Conservation (phyloP, 805 yeast species). For the Lipomyces chichibuensis region DNA sequence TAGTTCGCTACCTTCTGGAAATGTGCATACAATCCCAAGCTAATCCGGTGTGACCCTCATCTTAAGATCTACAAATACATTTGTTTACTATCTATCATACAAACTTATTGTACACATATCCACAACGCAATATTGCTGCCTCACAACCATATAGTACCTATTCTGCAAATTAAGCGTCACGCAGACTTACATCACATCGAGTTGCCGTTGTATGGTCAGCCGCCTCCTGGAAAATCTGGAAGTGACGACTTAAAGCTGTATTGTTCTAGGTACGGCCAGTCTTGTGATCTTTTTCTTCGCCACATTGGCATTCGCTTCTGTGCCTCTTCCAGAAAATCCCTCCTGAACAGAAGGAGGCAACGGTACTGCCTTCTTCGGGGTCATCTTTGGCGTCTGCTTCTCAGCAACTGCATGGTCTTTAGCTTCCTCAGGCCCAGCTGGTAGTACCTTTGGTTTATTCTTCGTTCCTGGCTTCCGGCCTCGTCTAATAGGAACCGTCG, state of each 20-base stretch:
- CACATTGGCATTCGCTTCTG: neutral
- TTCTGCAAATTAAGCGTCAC: neutral
- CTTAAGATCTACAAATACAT: neutral
- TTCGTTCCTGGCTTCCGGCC: constrained; percentile 4
- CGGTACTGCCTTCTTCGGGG: neutral
- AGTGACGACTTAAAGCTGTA: neutral
- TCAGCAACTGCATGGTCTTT: neutral
- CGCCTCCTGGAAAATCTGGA: neutral
- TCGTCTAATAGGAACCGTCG: neutral
- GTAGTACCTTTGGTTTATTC: neutral
- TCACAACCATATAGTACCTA: too few relatives aligned
- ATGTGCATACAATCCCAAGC: too few relatives aligned
- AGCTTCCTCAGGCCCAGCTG: neutral
- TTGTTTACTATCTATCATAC: neutral
- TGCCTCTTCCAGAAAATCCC: neutral
- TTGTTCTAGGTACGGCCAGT: neutral
- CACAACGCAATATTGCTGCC: too few relatives aligned
- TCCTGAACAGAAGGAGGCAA: neutral
- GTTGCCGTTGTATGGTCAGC: neutral
- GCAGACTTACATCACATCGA: neutral
- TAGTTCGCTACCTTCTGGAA: too few relatives aligned
- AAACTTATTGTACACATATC: too few relatives aligned
- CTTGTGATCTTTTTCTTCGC: neutral
- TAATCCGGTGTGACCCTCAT: too few relatives aligned
- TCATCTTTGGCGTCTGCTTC: neutral